A percentile compares a stretch with the other conserved stretches of the same genome.
Evolutionary conservation across 2,329 filamentous ascomycete species (phyloP).

Genomic region (Cryphonectria nitschkei): DNA sequence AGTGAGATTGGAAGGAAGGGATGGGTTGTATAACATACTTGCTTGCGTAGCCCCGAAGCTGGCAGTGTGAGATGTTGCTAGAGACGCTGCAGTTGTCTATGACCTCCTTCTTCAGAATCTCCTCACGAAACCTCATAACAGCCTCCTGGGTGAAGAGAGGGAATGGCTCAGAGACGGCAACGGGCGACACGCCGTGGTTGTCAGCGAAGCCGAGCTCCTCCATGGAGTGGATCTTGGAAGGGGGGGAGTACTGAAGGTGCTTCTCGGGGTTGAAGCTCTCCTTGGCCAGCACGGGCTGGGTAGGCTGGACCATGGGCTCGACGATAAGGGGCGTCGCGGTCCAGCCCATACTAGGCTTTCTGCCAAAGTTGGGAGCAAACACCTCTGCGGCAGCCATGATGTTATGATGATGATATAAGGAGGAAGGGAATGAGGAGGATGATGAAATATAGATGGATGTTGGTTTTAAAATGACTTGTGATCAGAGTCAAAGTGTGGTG

Average conservation of each 20-base stretch:
- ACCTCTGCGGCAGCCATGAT: constrained; percentile 19
- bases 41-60: constrained; percentile 28
- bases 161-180: constrained; percentile 69
- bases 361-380: constrained; percentile 16
- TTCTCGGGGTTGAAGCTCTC: constrained; percentile 38
- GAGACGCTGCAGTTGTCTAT: constrained; percentile 60
- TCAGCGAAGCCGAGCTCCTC: constrained; percentile 61
- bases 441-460: background rate
- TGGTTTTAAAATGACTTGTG: background rate
- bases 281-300: background rate
- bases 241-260: constrained; percentile 58
- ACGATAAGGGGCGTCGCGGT: constrained; percentile 10
- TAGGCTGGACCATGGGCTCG: constrained; percentile 8
- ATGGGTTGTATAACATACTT: constrained; percentile 18
- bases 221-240: constrained; percentile 60
- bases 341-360: constrained; percentile 16
- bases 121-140: constrained; percentile 62
- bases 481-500: background rate
- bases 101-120: constrained; percentile 63
- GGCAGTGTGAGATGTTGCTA: constrained; percentile 27
- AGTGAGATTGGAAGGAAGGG: background rate
- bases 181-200: constrained; percentile 60
- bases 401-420: background rate
- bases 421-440: background rate
- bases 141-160: constrained; percentile 65